Conservation (phyloP, 2,329 filamentous ascomycete species). For the Pseudocercospora vitis region DNA sequence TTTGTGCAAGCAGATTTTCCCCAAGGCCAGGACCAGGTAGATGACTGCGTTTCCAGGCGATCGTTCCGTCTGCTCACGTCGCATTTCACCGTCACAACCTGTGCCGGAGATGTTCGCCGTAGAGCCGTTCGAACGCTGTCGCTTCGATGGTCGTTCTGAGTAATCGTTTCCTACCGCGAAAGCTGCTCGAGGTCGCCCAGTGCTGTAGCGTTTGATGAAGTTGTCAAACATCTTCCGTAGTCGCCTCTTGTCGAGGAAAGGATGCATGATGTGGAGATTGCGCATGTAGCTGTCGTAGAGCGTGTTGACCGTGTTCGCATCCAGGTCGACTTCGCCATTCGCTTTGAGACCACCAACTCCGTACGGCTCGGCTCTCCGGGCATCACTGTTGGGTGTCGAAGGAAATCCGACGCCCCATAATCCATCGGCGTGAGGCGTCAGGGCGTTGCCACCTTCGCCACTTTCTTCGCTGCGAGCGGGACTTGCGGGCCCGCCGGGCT, state of each 20-base stretch:
- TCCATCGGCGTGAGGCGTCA: slow-evolving; percentile 46
- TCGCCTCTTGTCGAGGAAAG: slow-evolving; percentile 58
- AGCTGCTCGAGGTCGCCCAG: slow-evolving; percentile 27
- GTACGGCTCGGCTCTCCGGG: slow-evolving; percentile 35
- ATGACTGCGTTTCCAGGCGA: slow-evolving; percentile 80
- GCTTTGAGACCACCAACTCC: slow-evolving; percentile 53
- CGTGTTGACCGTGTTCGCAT: slow-evolving; percentile 50
- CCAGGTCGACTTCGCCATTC: slow-evolving; percentile 56
- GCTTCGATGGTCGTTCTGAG: slow-evolving; percentile 32
- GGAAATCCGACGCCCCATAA: slow-evolving; percentile 55
- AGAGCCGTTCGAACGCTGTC: slow-evolving; percentile 36
- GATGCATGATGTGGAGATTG: slow-evolving; percentile 64
- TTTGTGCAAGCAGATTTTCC: slow-evolving; percentile 69
- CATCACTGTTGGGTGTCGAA: slow-evolving; percentile 33
- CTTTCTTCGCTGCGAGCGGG: slow-evolving; percentile 43
- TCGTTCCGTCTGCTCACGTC: slow-evolving; percentile 48
- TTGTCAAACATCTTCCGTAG: slow-evolving; percentile 54
- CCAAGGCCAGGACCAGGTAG: slow-evolving; percentile 78
- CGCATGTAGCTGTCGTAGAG: slow-evolving; percentile 58
- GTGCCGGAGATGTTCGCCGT: slow-evolving; percentile 18
- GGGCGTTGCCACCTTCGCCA: slow-evolving; percentile 32
- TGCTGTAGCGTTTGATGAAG: slow-evolving; percentile 53
- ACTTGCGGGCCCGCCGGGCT: slow-evolving; percentile 39
- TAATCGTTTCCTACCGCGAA: slow-evolving; percentile 34
- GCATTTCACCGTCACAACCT: slow-evolving; percentile 14